A percentile compares a stretch with the other conserved stretches of the same genome.
Conservation (phyloP, 257 asterid species). For the Solanum chmielewskii region DNA sequence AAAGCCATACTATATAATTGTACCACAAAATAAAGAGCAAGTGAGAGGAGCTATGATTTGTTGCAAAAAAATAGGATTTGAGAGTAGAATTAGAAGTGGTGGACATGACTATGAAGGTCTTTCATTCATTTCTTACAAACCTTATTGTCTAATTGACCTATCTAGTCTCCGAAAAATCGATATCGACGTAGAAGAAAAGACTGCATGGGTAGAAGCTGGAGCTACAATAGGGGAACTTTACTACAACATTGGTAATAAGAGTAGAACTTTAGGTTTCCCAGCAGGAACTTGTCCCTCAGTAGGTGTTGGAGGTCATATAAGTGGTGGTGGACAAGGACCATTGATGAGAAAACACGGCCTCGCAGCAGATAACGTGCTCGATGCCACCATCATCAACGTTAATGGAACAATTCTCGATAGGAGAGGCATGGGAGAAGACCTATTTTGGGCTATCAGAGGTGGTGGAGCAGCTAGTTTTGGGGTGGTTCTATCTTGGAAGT, state of each 20-base stretch:
- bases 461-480: constrained; percentile 68
- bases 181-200: constrained; percentile 17
- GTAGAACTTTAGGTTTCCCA: constrained; percentile 28
- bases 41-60: constrained; percentile 31
- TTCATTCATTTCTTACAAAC: constrained; percentile 21
- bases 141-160: constrained; percentile 33
- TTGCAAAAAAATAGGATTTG: constrained; percentile 11
- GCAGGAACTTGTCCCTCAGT: constrained; percentile 50
- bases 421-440: constrained; percentile 46
- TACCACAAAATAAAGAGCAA: constrained; percentile 23
- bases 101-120: constrained; percentile 65
- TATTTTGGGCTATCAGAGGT: constrained; percentile 60
- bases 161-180: constrained; percentile 20
- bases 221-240: constrained; percentile 49
- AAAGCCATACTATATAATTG: constrained; percentile 25
- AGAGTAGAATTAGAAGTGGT: constrained; percentile 36
- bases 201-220: constrained; percentile 52
- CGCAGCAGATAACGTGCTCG: constrained; percentile 34
- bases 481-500: constrained; percentile 37
- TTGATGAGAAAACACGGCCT: constrained; percentile 40
- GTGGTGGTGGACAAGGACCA: constrained; percentile 51
- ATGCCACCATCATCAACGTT: constrained; percentile 29
- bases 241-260: constrained; percentile 24
- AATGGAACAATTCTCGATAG: constrained; percentile 27
- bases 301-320: constrained; percentile 51